Evolutionary conservation across 2,329 filamentous ascomycete species (phyloP), one percentile per base, ranked within the genome.

Genomic region (Colletotrichum sp.): DNA sequence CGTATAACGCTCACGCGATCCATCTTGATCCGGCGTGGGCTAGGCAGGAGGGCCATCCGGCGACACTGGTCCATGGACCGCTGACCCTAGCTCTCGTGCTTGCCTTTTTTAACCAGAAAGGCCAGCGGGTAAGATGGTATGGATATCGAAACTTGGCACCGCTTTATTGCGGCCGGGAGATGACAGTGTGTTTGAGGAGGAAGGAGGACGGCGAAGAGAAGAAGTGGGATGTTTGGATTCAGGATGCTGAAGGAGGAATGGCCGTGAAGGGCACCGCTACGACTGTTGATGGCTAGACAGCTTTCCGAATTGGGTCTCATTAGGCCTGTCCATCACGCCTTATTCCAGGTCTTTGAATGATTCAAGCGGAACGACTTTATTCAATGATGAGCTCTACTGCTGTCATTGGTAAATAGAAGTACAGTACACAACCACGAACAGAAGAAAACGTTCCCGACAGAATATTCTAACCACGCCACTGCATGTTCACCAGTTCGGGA

Each of bases 1-100:
- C 94, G 4, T 96, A 95, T 87, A 99, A 99, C 84, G 95, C 95
- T 2, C 97, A 99, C 84, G 89, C 90, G 18, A 98, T 99, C 79
- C 97, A 99, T 85, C 89, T 98, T 26, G 94, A 98, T 83, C 90
- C 89, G 2, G 81, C 89, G 58, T 97, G 95, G 84, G 92, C 92
- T 67, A 90, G 14, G 86, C 92, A 66, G 14, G 97, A 98, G 83
- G 94, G 94, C 13, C 93, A 97, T 82, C 89, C 89, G 7, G 90
- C 92, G 75, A 87, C 95, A 30, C 89, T 98, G 18, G 94, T 98
- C 71, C 97, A 98, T 80, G 97, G 97, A 0, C 96, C 97, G 1
- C 86, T 99, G 69, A 92, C 92, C 2, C 89, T 97, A 55, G 93
- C 93, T 0, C 87, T 98, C 7, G 92, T 98, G 88, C 87, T 98